A percentile compares a stretch with the other conserved stretches of the same genome.
These are phyloP conservation scores for Pythium sp. DNA, from an alignment of 352 stramenopile species.

Conservation along the genomic window DNA sequence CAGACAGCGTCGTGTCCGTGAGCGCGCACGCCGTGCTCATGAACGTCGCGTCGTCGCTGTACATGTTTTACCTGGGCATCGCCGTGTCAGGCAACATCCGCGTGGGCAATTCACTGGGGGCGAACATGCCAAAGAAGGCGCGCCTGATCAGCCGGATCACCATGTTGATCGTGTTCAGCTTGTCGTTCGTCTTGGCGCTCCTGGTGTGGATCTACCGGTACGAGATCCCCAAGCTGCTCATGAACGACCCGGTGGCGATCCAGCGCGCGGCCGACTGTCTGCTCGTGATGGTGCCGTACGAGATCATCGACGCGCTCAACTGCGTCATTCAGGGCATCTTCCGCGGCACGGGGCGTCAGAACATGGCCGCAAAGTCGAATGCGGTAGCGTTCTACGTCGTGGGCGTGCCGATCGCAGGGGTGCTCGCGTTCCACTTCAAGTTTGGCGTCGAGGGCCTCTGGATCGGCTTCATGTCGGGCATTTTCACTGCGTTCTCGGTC, in stretches of 20 bases:
- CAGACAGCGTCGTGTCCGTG: slow-evolving; percentile 53
- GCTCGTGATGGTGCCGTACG: slow-evolving; percentile 58
- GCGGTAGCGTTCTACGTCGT: slow-evolving; percentile 72
- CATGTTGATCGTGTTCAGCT: slow-evolving; percentile 25
- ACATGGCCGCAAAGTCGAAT: slow-evolving; percentile 64
- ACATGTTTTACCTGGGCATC: slow-evolving; percentile 76
- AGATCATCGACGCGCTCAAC: slow-evolving; percentile 74
- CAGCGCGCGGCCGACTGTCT: slow-evolving; percentile 39
- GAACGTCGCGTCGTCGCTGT: slow-evolving; percentile 63
- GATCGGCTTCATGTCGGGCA: slow-evolving; percentile 65
- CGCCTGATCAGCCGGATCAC: slow-evolving; percentile 43
- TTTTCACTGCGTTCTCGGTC: slow-evolving; percentile 23
- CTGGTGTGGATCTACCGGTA: slow-evolving; percentile 38
- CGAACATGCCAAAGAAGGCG: slow-evolving; percentile 53
- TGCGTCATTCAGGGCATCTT: slow-evolving; percentile 69
- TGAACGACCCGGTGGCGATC: slow-evolving; percentile 38
- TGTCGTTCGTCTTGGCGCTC: slow-evolving; percentile 33
- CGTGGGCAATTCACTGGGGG: slow-evolving; percentile 72
- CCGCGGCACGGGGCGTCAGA: slow-evolving; percentile 60
- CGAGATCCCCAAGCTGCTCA: slow-evolving; percentile 39
- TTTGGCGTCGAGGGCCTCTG: slow-evolving; percentile 70
- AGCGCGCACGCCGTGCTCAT: slow-evolving; percentile 72
- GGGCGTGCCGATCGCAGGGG: slow-evolving; percentile 60
- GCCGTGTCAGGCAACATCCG: slow-evolving; percentile 63
- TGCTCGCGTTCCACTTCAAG: slow-evolving; percentile 45